These are phyloP conservation scores for Carex kokanica DNA, from an alignment of 176 grass and related monocot species.

Conservation along the genomic window DNA sequence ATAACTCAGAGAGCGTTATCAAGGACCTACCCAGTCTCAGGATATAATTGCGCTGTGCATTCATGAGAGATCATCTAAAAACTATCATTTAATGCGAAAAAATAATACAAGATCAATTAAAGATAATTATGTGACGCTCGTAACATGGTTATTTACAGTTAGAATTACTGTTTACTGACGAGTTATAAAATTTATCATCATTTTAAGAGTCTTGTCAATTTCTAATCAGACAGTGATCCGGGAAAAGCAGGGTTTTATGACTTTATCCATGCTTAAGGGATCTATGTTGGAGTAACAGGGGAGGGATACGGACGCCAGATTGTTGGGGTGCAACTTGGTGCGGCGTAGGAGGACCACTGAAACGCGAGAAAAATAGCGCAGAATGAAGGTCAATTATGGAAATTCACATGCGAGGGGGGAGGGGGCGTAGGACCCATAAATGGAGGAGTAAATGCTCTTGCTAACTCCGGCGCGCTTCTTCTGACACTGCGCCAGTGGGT, in stretches of 20 bases:
- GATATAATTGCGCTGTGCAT: neutral
- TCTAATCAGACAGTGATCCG: neutral
- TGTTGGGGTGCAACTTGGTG: constrained; percentile 28
- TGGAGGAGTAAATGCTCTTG: constrained; percentile 31
- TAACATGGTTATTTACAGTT: neutral
- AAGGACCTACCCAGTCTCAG: neutral
- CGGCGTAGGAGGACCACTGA: constrained; percentile 3
- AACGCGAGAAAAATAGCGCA: constrained; percentile 7
- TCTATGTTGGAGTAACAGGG: neutral
- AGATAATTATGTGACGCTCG: too few species aligned
- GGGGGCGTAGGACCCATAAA: constrained; percentile 13
- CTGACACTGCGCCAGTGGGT: constrained; percentile 27
- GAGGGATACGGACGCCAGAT: neutral
- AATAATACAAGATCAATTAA: too few species aligned
- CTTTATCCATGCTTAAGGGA: too few species aligned
- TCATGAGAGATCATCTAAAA: neutral
- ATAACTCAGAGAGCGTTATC: neutral
- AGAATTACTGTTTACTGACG: neutral
- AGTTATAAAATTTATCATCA: neutral
- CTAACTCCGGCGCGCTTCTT: constrained; percentile 31
- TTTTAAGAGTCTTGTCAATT: neutral
- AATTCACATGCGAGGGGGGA: constrained; percentile 15
- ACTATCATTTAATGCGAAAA: neutral
- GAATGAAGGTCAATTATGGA: constrained; percentile 7
- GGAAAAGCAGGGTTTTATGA: too few species aligned